phyloP scores from a whole-genome alignment of 2,329 filamentous ascomycete species.

The Fusarium abutilonis region DNA sequence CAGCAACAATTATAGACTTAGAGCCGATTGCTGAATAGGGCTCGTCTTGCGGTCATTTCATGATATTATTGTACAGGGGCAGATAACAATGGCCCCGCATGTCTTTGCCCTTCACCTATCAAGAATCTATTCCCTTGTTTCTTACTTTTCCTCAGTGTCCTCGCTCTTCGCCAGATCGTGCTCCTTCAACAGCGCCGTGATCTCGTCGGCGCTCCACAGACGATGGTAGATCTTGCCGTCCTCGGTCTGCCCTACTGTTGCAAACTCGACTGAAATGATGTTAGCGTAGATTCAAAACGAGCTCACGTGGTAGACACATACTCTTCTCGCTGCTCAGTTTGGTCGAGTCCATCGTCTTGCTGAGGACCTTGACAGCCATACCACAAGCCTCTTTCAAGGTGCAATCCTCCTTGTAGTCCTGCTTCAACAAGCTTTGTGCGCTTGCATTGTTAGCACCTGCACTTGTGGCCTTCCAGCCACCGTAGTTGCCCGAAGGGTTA shows the following conservation, averaged over 20 bases:
- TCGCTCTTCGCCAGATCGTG: slow-evolving; percentile 93
- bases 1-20: slow-evolving; percentile 22
- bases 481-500: slow-evolving; percentile 98
- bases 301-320: slow-evolving; percentile 56
- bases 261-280: slow-evolving; percentile 82
- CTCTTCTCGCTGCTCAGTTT: slow-evolving; percentile 99
- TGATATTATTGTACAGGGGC: slow-evolving; percentile 48
- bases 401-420: slow-evolving; percentile 99
- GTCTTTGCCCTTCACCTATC: slow-evolving; percentile 44
- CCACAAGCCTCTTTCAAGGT: slow-evolving; percentile 95
- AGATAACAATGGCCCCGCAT: slow-evolving; percentile 37
- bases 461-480: slow-evolving; percentile 98
- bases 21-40: slow-evolving; percentile 18
- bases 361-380: slow-evolving; percentile 97
- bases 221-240: slow-evolving; percentile 98
- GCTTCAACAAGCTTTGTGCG: slow-evolving; percentile 95
- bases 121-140: slow-evolving; percentile 41
- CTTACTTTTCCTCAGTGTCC: slow-evolving; percentile 71
- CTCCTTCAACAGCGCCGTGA: slow-evolving; percentile 91
- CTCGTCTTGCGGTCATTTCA: slow-evolving; percentile 43
- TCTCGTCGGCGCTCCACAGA: slow-evolving; percentile 96
- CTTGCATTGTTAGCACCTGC: slow-evolving; percentile 98
- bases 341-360: slow-evolving; percentile 99
- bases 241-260: slow-evolving; percentile 94
- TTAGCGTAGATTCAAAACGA: slow-evolving; percentile 21